These are phyloP conservation scores for Favolaschia claudopus DNA, from an alignment of 768 basidiomycete species.

Conservation along the genomic window DNA sequence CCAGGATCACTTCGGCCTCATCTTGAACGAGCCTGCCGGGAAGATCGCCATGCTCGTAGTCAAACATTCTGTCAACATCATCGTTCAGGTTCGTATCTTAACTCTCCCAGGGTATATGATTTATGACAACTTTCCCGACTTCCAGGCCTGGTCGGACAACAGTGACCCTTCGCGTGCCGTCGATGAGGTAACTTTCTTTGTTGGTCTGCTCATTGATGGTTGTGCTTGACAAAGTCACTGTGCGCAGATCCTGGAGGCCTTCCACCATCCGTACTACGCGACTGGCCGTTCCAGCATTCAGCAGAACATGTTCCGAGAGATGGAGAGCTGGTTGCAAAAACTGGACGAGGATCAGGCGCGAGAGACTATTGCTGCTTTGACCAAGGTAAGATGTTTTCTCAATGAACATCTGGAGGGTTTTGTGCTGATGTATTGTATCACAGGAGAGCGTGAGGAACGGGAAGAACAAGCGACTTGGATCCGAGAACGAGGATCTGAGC, in stretches of 20 bases:
- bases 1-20: conserved; percentile 75
- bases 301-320: conserved; percentile 62
- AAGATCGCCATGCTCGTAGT: conserved; percentile 76
- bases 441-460: conserved; percentile 63
- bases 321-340: conserved; percentile 62
- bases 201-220: too few species aligned
- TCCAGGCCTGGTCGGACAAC: conserved; percentile 58
- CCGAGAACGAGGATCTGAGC: conserved; percentile 47
- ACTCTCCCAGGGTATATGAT: background rate
- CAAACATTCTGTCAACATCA: conserved; percentile 62
- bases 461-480: conserved; percentile 63
- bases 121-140: background rate
- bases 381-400: conserved; percentile 53
- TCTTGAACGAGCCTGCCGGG: conserved; percentile 79
- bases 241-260: conserved; percentile 63
- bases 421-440: background rate
- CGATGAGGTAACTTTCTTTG: conserved; percentile 43
- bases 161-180: conserved; percentile 54
- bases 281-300: conserved; percentile 62
- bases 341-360: conserved; percentile 52
- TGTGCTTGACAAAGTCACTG: background rate
- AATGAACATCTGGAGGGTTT: background rate
- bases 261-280: conserved; percentile 76
- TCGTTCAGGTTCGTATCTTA: conserved; percentile 52
- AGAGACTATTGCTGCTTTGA: conserved; percentile 56